Evolutionary conservation across 1,284 basidiomycete species (phyloP).

Genomic region (Spongiforma sp.): DNA sequence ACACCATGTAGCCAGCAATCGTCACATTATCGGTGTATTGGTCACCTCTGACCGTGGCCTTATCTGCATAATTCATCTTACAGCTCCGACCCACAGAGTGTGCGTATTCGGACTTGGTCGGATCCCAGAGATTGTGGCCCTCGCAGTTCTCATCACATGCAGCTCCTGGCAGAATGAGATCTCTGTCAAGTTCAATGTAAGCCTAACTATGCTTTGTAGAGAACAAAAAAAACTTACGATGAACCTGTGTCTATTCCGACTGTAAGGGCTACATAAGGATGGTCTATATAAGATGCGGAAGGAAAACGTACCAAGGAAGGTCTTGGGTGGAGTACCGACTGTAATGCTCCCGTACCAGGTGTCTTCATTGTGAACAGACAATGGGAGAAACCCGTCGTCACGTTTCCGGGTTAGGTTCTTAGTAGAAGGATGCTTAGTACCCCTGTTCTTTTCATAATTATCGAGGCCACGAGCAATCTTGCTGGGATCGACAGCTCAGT

Average conservation of each 20-base stretch:
- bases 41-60: constrained; percentile 53
- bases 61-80: constrained; percentile 57
- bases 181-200: constrained; percentile 9
- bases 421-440: constrained; percentile 13
- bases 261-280: not conserved
- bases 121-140: constrained; percentile 39
- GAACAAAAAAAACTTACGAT: constrained; percentile 13
- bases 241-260: constrained; percentile 45
- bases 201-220: no score
- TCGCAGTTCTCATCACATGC: constrained; percentile 32
- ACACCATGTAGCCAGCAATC: constrained; percentile 33
- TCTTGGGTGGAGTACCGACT: constrained; percentile 37
- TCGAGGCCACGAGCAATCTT: not conserved
- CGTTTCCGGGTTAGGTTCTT: not conserved
- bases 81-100: constrained; percentile 42
- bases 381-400: constrained; percentile 1
- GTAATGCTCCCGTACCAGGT: constrained; percentile 38
- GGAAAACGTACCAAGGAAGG: constrained; percentile 15
- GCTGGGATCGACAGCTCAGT: not conserved
- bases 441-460: not conserved
- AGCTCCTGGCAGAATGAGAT: constrained; percentile 19
- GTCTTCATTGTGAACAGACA: constrained; percentile 26
- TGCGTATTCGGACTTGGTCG: constrained; percentile 42
- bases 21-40: no score
- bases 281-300: no score